Evolutionary conservation across 2,329 filamentous ascomycete genomes (phyloP).

Genomic region (Aspergillus persii): DNA sequence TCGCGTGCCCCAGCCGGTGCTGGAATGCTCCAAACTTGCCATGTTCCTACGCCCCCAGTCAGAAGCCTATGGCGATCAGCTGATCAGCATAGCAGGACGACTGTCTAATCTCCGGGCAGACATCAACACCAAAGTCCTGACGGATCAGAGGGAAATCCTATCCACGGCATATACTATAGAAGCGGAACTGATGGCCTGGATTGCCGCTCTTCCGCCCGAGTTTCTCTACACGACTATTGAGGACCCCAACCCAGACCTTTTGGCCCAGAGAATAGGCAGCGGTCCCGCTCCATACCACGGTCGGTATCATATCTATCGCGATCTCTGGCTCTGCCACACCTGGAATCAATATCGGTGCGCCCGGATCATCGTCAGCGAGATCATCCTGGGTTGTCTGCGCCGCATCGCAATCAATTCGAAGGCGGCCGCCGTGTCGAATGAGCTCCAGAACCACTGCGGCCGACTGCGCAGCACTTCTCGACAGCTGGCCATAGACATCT

Average conservation of each 20-base stretch:
- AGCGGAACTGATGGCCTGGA: conserved; percentile 33
- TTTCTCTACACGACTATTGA: conserved; percentile 28
- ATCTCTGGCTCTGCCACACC: conserved; percentile 54
- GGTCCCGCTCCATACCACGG: conserved; percentile 43
- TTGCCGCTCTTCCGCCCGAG: conserved; percentile 25
- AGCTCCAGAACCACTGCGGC: conserved; percentile 31
- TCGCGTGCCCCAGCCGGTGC: conserved; percentile 31
- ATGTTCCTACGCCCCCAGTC: conserved; percentile 28
- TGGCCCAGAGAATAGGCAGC: conserved; percentile 34
- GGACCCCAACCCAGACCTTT: conserved; percentile 27
- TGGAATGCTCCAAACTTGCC: conserved; percentile 31
- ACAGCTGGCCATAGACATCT: conserved; percentile 36
- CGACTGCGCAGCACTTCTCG: conserved; percentile 26
- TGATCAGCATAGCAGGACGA: conserved; percentile 28
- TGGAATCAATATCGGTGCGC: conserved; percentile 62
- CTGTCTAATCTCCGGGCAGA: conserved; percentile 35
- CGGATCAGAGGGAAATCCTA: conserved; percentile 29
- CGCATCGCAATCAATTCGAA: conserved; percentile 24
- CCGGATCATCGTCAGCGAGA: conserved; percentile 54
- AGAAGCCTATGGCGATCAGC: conserved; percentile 28
- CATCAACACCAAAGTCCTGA: conserved; percentile 25
- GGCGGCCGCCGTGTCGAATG: conserved; percentile 22
- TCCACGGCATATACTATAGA: conserved; percentile 32
- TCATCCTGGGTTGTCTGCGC: conserved; percentile 39
- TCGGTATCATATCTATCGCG: conserved; percentile 56